These are phyloP conservation scores for Atkinsonella hypoxylon DNA, from an alignment of 2,329 filamentous ascomycete genomes.

Conservation along the genomic window DNA sequence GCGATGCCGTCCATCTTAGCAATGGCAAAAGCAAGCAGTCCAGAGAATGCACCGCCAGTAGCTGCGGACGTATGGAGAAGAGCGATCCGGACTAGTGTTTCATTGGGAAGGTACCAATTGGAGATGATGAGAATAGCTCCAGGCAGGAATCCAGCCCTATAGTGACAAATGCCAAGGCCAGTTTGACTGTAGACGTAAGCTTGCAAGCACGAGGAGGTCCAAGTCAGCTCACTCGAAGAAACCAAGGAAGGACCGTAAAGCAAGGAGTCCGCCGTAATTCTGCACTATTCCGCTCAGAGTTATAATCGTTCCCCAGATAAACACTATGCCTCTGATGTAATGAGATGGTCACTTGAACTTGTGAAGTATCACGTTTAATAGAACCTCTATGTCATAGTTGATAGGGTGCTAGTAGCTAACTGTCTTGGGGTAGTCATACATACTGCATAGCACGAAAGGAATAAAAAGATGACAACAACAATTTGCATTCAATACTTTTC, in stretches of 20 bases:
- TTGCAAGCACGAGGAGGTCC: no score
- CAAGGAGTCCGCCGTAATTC: slow-evolving; percentile 17
- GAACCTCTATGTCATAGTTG: slow-evolving; percentile 46
- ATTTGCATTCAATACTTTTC: slow-evolving; percentile 43
- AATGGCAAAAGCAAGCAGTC: slow-evolving; percentile 11
- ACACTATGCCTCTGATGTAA: slow-evolving; percentile 54
- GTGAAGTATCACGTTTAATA: slow-evolving; percentile 55
- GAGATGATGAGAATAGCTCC: slow-evolving; percentile 17
- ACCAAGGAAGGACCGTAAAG: slow-evolving; percentile 16
- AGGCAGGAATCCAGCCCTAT: slow-evolving; percentile 17
- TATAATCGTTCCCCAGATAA: slow-evolving; percentile 26
- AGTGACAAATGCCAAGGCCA: no score
- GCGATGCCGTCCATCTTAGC: slow-evolving; percentile 20
- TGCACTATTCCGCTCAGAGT: slow-evolving; percentile 15
- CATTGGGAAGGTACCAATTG: slow-evolving; percentile 19
- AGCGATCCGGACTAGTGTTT: slow-evolving; percentile 15
- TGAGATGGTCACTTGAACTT: slow-evolving; percentile 44
- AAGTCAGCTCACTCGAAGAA: slow-evolving; percentile 17
- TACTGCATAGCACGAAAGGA: slow-evolving; percentile 20
- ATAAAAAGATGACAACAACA: slow-evolving; percentile 22
- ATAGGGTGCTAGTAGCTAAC: slow-evolving; percentile 49
- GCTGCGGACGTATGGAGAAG: slow-evolving; percentile 15
- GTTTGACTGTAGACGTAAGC: no score
- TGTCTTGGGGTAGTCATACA: neutral
- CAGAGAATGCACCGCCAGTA: slow-evolving; percentile 36